Evolutionary conservation across 768 basidiomycete species (phyloP).

Genomic region (Chalciporus sphaerocephalus): DNA sequence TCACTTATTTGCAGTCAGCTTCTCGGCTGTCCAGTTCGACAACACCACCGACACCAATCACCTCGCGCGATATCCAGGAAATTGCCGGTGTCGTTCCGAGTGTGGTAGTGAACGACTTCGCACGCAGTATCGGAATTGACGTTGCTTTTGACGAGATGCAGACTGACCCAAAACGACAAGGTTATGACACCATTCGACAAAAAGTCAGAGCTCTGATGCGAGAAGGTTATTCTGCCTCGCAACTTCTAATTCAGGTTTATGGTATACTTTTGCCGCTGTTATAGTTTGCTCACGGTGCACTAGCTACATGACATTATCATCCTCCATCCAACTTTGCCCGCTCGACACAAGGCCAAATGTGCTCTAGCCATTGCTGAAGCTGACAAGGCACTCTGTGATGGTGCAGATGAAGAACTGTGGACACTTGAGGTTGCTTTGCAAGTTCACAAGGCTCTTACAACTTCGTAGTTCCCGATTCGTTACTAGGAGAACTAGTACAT

Average conservation of each 20-base stretch:
- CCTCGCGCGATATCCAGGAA: conserved; percentile 81
- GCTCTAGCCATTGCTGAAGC: conserved; percentile 88
- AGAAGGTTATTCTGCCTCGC: conserved; percentile 90
- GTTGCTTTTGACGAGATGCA: conserved; percentile 50
- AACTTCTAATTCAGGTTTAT: conserved; percentile 81
- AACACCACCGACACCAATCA: conserved; percentile 68
- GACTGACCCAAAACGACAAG: conserved; percentile 26
- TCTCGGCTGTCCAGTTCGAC: conserved; percentile 79
- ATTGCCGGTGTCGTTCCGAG: conserved; percentile 95
- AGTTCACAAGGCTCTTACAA: conserved; percentile 59
- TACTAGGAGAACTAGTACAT: not conserved
- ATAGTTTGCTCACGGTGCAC: conserved; percentile 4
- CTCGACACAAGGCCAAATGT: conserved; percentile 74
- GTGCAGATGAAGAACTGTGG: conserved; percentile 97
- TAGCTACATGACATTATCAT: conserved; percentile 91
- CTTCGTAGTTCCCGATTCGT: conserved; percentile 4
- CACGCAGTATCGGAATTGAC: conserved; percentile 69
- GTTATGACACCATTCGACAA: conserved; percentile 59
- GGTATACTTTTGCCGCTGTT: not conserved
- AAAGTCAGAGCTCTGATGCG: conserved; percentile 75
- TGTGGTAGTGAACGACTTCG: conserved; percentile 63
- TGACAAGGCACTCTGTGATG: conserved; percentile 93
- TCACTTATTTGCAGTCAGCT: conserved; percentile 96
- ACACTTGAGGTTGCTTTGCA: conserved; percentile 82
- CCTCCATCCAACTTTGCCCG: conserved; percentile 73